Conservation (phyloP, 1,284 basidiomycete species). For the Salmacisia buchloeana region DNA sequence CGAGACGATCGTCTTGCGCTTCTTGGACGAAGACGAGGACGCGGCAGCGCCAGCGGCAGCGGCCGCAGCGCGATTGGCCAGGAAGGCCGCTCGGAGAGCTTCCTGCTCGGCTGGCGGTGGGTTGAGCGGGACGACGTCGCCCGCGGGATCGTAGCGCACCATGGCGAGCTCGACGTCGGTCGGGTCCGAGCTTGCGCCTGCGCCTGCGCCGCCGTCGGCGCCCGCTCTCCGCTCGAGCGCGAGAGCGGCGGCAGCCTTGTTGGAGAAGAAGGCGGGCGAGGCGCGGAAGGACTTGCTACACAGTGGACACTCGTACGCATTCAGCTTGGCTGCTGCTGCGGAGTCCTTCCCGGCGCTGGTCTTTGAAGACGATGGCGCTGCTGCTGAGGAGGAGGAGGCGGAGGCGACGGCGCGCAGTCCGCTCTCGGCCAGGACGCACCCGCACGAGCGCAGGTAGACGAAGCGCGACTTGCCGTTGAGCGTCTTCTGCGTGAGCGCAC, state of each 20-base stretch:
- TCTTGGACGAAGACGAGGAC: neutral
- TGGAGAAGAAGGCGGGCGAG: neutral
- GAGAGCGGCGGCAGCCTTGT: neutral
- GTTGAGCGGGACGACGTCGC: slow-evolving; percentile 33
- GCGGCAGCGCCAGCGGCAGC: no score
- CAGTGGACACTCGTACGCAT: slow-evolving; percentile 25
- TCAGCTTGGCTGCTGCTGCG: neutral
- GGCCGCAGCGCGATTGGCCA: slow-evolving; percentile 1
- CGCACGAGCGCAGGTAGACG: slow-evolving; percentile 37
- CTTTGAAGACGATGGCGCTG: neutral
- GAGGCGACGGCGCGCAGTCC: slow-evolving; percentile 25
- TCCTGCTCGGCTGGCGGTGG: slow-evolving; percentile 20
- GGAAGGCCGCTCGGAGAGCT: slow-evolving; percentile 25
- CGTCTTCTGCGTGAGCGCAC: slow-evolving; percentile 38
- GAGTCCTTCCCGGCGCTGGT: neutral
- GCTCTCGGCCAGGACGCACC: slow-evolving; percentile 37
- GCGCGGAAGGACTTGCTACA: slow-evolving; percentile 30
- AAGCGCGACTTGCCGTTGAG: slow-evolving; percentile 44
- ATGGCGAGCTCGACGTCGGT: no score
- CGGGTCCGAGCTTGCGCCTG: neutral
- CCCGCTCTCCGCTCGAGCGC: slow-evolving; percentile 19
- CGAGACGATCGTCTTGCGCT: no score
- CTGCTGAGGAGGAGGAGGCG: neutral
- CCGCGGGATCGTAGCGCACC: slow-evolving; percentile 5
- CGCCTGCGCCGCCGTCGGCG: neutral